These are phyloP conservation scores for Rhizopus delemar DNA, from an alignment of 371 early-diverging fungal genomes.

Conservation along the genomic window DNA sequence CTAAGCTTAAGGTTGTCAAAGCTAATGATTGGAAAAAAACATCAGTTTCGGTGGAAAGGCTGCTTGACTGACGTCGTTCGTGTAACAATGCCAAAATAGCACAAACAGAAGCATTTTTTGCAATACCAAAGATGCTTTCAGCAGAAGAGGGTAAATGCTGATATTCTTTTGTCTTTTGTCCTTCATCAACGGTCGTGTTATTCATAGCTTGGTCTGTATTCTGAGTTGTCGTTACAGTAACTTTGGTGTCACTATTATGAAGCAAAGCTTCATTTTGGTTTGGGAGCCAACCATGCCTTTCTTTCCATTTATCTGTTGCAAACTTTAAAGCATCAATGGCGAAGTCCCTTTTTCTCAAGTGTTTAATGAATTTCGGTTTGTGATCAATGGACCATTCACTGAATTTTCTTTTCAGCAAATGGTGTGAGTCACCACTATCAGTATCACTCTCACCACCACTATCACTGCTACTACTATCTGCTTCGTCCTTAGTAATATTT, in stretches of 20 bases:
- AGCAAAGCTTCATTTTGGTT: constrained; percentile 8
- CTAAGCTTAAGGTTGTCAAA: constrained; percentile 32
- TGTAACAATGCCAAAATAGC: constrained; percentile 40
- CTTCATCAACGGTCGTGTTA: background rate
- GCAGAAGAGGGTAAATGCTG: constrained; percentile 26
- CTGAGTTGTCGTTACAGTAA: constrained; percentile 1
- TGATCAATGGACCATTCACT: constrained; percentile 26
- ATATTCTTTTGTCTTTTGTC: background rate
- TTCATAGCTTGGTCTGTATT: background rate
- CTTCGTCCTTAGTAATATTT: background rate
- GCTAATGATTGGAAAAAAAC: constrained; percentile 35
- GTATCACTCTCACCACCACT: constrained; percentile 24
- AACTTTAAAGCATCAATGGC: constrained; percentile 29
- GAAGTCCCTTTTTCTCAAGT: constrained; percentile 31
- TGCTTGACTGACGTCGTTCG: constrained; percentile 27
- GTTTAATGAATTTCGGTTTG: constrained; percentile 1
- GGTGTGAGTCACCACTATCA: constrained; percentile 5
- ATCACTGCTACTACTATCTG: constrained; percentile 13
- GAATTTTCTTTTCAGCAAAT: constrained; percentile 22
- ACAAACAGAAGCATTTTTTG: constrained; percentile 45
- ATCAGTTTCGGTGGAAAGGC: constrained; percentile 23
- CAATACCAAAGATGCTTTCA: constrained; percentile 38
- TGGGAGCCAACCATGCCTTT: constrained; percentile 33
- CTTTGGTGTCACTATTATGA: background rate
- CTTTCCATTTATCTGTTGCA: constrained; percentile 43